Percentiles rank a stretch among this genome's conserved stretches.
Conservation (phyloP, 345 rosid genomes). For the Rhizophora mangle region DNA sequence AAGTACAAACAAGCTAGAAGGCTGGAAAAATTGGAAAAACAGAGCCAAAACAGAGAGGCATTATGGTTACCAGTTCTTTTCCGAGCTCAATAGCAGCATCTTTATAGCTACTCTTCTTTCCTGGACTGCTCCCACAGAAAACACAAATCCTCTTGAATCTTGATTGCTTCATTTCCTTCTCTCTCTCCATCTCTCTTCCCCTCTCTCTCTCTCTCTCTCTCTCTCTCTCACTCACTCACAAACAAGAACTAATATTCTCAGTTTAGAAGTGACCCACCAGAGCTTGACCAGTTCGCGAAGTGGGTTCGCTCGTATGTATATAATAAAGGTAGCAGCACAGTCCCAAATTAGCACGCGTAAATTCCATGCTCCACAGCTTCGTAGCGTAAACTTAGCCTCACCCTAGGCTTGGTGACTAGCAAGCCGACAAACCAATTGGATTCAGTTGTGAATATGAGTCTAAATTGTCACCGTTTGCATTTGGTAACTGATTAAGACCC, state of each 20-base stretch:
- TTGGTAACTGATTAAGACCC: too few relatives aligned
- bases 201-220: not conserved
- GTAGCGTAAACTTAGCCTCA: not conserved
- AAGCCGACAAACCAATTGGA: not conserved
- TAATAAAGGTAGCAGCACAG: constrained; percentile 14
- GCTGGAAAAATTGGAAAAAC: not conserved
- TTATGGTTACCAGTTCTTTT: constrained; percentile 20
- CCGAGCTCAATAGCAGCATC: constrained; percentile 36
- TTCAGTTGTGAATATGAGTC: not conserved
- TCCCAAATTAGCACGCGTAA: constrained; percentile 23
- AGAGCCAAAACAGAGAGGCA: not conserved
- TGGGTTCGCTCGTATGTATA: constrained; percentile 23
- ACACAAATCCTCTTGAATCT: constrained; percentile 35
- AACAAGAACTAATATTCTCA: not conserved
- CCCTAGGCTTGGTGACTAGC: not conserved
- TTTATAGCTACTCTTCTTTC: constrained; percentile 29
- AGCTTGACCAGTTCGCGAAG: not conserved
- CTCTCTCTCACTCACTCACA: not conserved
- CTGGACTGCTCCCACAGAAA: constrained; percentile 34
- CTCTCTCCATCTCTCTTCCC: constrained; percentile 14
- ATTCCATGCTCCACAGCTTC: constrained; percentile 3
- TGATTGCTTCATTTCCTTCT: constrained; percentile 18
- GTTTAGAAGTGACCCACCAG: constrained; percentile 8
- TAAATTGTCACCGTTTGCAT: too few relatives aligned
- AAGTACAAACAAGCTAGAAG: not conserved